Percentiles rank a stretch among this genome's conserved stretches.
Evolutionary conservation across 768 basidiomycete species (phyloP).

Genomic region (Clavaria fumosa): DNA sequence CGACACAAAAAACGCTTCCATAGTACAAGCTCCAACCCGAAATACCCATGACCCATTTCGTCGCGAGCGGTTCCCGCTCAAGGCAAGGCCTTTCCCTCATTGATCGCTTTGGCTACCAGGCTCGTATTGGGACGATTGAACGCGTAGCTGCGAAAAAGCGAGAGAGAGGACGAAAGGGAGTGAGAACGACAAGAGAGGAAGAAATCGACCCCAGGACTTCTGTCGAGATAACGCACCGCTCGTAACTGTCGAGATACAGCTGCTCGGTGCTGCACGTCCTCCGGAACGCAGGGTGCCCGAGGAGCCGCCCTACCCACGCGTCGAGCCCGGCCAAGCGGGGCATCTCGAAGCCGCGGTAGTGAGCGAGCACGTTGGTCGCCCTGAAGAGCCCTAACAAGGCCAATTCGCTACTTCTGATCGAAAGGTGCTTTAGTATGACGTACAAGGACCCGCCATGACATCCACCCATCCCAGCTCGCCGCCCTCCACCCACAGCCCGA

Average conservation of each 20-base stretch:
- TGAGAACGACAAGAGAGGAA: background rate
- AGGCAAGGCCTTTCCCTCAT: slow-evolving; percentile 45
- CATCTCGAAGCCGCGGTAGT: slow-evolving; percentile 52
- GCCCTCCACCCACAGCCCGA: slow-evolving; percentile 46
- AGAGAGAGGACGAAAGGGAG: background rate
- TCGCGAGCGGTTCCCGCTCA: no score
- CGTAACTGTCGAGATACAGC: slow-evolving; percentile 58
- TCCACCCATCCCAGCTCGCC: slow-evolving; percentile 48
- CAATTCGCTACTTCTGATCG: slow-evolving; percentile 1
- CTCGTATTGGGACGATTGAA: slow-evolving; percentile 67
- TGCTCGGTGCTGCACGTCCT: slow-evolving; percentile 53
- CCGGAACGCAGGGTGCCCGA: slow-evolving; percentile 48
- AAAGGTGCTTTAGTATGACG: slow-evolving; percentile 12
- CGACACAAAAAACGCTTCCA: no score
- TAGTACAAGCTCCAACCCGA: no score
- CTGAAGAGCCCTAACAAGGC: slow-evolving; percentile 47
- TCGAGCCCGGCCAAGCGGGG: slow-evolving; percentile 33
- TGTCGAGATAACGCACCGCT: slow-evolving; percentile 27
- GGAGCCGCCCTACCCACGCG: slow-evolving; percentile 37
- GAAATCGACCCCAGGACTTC: no score
- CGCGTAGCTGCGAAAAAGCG: slow-evolving; percentile 37
- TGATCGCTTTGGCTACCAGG: slow-evolving; percentile 63
- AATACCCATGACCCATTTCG: no score
- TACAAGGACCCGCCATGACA: slow-evolving; percentile 59
- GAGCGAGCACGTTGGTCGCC: slow-evolving; percentile 42